A percentile compares a stretch with the other conserved stretches of the same genome.
Conservation (phyloP, 208 protist species). For the Trypanosoma scelopori region DNA sequence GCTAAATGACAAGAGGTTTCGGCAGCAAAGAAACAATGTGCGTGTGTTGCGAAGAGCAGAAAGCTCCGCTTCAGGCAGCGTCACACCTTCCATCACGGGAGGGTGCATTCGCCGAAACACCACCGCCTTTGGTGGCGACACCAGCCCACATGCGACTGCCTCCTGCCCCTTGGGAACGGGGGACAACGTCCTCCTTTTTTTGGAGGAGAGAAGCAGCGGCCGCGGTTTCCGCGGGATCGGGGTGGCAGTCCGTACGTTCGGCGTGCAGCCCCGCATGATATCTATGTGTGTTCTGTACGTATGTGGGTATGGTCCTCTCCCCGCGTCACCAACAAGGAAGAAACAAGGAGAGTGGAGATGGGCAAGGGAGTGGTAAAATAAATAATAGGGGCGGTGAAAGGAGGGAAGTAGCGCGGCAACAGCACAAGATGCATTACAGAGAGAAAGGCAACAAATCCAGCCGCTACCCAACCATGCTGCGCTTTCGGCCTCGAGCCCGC, state of each 20-base stretch:
- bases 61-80: constrained; percentile 30
- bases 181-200: constrained; percentile 12
- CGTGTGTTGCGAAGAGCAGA: constrained; percentile 39
- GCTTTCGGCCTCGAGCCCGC: constrained; percentile 83
- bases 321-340: not conserved
- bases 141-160: constrained; percentile 1
- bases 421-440: not conserved
- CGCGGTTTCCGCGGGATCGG: constrained; percentile 17
- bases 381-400: too few species aligned
- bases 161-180: constrained; percentile 2
- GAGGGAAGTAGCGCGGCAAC: too few species aligned
- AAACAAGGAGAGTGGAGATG: too few species aligned
- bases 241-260: constrained; percentile 4
- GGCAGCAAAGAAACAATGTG: constrained; percentile 67
- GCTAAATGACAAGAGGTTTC: constrained; percentile 54
- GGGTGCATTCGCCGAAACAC: constrained; percentile 10
- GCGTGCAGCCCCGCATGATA: constrained; percentile 10
- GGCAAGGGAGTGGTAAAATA: too few species aligned
- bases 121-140: constrained; percentile 5
- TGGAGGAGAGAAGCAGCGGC: not conserved
- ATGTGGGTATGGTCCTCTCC: not conserved
- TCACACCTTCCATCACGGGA: constrained; percentile 4
- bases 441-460: not conserved
- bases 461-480: constrained; percentile 85
- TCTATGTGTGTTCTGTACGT: not conserved